Evolutionary conservation across 169 alveolate genomes (phyloP).

Genomic region (Plasmodium gonderi): DNA sequence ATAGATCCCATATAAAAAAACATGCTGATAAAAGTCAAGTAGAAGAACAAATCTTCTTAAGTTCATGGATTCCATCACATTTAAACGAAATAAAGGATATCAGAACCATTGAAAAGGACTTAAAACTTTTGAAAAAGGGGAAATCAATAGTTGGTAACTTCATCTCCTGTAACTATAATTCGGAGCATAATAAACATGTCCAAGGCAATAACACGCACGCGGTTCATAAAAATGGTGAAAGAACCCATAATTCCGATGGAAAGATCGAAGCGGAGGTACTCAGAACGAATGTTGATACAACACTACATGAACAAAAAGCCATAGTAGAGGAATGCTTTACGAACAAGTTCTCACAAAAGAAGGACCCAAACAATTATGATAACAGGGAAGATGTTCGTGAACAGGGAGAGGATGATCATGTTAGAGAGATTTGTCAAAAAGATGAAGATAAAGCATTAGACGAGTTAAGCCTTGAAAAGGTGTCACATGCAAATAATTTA

Average conservation of each 20-base stretch:
- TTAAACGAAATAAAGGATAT: slow-evolving; percentile 83
- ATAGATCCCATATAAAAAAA: slow-evolving; percentile 5
- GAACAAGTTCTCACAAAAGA: not conserved
- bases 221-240: not conserved
- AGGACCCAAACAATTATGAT: not conserved
- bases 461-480: slow-evolving; percentile 4
- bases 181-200: not conserved
- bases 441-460: not conserved
- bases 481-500: not conserved
- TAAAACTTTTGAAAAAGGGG: slow-evolving; percentile 69
- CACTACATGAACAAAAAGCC: not conserved
- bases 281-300: not conserved
- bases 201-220: not conserved
- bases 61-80: slow-evolving; percentile 85
- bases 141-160: slow-evolving; percentile 74
- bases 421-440: not conserved
- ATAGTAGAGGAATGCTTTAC: not conserved
- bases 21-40: slow-evolving; percentile 29
- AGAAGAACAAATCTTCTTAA: slow-evolving; percentile 81
- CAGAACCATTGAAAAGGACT: slow-evolving; percentile 79
- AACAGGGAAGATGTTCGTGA: not conserved
- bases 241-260: not conserved
- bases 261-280: not conserved
- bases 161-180: slow-evolving; percentile 15
- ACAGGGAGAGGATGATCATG: not conserved